Base-by-base conservation (phyloP, 257 asterid genomes). In the Salvia hispanica region DNA sequence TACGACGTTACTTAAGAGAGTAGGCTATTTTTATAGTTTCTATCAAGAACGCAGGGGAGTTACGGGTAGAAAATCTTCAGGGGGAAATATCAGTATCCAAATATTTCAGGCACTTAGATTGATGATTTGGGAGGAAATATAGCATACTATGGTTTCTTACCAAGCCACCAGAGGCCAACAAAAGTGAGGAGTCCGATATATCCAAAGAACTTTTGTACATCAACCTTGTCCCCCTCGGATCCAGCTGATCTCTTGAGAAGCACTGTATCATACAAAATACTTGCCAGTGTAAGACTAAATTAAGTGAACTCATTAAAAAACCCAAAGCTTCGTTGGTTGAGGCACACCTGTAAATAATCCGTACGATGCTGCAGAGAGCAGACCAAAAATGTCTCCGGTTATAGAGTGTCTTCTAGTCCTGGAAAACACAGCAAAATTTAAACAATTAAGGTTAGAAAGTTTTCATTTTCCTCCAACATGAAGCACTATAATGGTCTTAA, bases 91-190 rank as follows among this genome's bases (percentile, higher is more conserved):
- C 0, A 16, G 21, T 11, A 15, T 33, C 28, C 13, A 33, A 63
- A 50, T 14, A 64, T 34, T 14, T 48, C 6, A 50, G 33, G 5
- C 36, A 40, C 9, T 16, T 18, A 0, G 9, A 10, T 44, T 15
- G 31, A 62, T 6, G 5, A 31, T 63, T 33, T 33, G 25, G 16
- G 34, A 50, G 40, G 54, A 60, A 60, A 47, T 16, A 5, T 66
- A 16, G 62, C 28, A 67, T 28, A 50, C n/a, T 47, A 56, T 51
- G 25, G 62, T 62, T 61, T 67, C 91, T 82, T 87, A 87, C 96
- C 88, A 50, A 85, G 88, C 96, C 95, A 87, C 96, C 96, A 90
- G 45, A 87, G 86, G 59, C 91, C 89, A 46, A 83, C 50, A 34
- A 87, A 76, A 62, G 95, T 80, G 74, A 85, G 82, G 14, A 84